Evolutionary conservation across 2,329 filamentous ascomycete genomes (phyloP).

Genomic region (Alternaria sp.): DNA sequence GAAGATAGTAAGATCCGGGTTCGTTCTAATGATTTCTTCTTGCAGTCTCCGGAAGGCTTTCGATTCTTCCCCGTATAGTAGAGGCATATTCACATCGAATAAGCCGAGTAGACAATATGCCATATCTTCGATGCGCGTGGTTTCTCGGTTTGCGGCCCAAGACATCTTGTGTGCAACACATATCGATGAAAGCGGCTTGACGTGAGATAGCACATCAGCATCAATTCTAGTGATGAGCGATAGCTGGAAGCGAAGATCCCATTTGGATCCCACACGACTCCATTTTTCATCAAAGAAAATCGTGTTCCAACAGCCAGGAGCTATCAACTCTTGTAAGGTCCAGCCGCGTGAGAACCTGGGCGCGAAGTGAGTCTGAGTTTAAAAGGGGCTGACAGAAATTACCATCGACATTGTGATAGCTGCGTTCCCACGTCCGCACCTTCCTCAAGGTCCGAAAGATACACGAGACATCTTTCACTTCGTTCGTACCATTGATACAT

Average conservation of each 20-base stretch:
- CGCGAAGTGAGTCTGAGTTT: too few species aligned
- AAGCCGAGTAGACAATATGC: background rate
- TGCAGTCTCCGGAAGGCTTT: background rate
- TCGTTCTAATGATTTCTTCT: background rate
- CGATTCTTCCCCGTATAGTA: background rate
- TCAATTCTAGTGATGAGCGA: too few species aligned
- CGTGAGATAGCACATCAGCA: too few species aligned
- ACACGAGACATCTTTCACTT: conserved; percentile 15
- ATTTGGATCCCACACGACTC: too few species aligned
- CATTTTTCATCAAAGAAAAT: too few species aligned
- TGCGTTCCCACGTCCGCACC: rapidly evolving
- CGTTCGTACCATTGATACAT: conserved; percentile 23
- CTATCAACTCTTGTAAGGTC: background rate
- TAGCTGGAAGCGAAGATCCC: too few species aligned
- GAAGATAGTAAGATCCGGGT: background rate
- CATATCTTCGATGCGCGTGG: background rate
- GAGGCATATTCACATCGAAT: background rate
- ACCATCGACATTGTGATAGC: too few species aligned
- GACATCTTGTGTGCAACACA: background rate
- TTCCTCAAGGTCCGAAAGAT: rapidly evolving
- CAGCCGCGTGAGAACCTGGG: background rate
- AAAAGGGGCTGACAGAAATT: too few species aligned
- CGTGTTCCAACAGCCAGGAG: too few species aligned
- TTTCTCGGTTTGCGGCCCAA: background rate
- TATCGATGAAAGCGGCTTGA: background rate